A percentile compares a stretch with the other conserved stretches of the same genome.
Conservation (phyloP, 441 rosid genomes). For the Dalechampia spathulata region DNA sequence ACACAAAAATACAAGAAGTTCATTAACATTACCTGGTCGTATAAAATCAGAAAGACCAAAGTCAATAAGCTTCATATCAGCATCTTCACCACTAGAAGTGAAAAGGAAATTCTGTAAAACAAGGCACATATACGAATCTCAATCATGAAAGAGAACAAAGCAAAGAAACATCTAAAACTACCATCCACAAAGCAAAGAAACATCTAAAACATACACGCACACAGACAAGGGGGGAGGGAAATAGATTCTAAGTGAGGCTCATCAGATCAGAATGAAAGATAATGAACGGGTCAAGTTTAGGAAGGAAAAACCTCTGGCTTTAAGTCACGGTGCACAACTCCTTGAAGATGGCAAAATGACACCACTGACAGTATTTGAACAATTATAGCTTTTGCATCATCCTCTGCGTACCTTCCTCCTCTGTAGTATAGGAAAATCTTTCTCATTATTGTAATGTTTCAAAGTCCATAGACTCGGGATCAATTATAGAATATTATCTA, state of each 20-base stretch:
- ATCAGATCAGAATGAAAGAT: too few relatives aligned
- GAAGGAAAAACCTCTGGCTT: conserved; percentile 97
- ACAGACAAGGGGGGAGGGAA: too few relatives aligned
- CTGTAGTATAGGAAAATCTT: conserved; percentile 34
- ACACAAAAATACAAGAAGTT: too few relatives aligned
- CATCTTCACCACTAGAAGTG: conserved; percentile 64
- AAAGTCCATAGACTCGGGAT: conserved; percentile 7
- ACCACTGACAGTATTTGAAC: conserved; percentile 76
- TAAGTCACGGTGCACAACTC: conserved; percentile 89
- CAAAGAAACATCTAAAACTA: too few relatives aligned
- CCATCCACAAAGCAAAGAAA: too few relatives aligned
- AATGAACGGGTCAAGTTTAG: too few relatives aligned
- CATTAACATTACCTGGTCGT: conserved; percentile 78
- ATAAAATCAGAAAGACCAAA: conserved; percentile 91
- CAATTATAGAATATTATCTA: too few relatives aligned
- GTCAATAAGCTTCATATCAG: conserved; percentile 86
- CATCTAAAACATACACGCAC: too few relatives aligned
- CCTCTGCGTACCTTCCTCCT: conserved; percentile 86
- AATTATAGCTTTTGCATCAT: conserved; percentile 72
- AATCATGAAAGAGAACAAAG: too few relatives aligned
- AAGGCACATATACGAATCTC: conserved; percentile 3
- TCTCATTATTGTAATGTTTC: conserved; percentile 6
- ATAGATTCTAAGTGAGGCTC: too few relatives aligned
- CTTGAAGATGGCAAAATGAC: conserved; percentile 95
- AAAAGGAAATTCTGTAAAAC: conserved; percentile 75